phyloP scores from a whole-genome alignment of 2,329 filamentous ascomycete genomes.

The Coleophoma cylindrospora region DNA sequence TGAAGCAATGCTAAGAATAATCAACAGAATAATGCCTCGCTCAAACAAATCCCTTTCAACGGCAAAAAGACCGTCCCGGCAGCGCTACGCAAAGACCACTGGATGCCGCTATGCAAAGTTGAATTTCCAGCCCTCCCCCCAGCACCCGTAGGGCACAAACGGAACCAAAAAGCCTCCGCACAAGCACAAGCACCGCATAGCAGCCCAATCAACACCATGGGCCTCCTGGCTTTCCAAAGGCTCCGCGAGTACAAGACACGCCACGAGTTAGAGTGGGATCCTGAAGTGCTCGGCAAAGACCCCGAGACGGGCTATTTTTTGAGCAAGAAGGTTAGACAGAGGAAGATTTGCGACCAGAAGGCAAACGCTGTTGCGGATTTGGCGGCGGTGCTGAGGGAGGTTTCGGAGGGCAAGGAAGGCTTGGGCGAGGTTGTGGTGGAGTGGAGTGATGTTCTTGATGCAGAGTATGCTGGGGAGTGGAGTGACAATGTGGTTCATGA shows the following conservation, averaged over 20 bases:
- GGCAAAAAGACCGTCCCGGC: conserved; percentile 62
- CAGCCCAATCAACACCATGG: conserved; percentile 29
- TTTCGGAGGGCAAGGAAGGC: conserved; percentile 8
- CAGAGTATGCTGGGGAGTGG: conserved; percentile 31
- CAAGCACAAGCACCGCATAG: not conserved
- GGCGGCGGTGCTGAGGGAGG: conserved; percentile 33
- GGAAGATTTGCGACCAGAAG: conserved; percentile 53
- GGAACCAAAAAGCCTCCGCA: not conserved
- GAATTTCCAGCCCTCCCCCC: conserved; percentile 44
- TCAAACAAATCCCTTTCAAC: conserved; percentile 58
- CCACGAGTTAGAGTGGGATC: conserved; percentile 58
- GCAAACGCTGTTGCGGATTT: conserved; percentile 60
- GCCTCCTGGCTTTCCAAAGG: conserved; percentile 56
- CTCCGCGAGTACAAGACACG: conserved; percentile 59
- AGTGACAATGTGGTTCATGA: conserved; percentile 28
- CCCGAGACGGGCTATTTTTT: conserved; percentile 9
- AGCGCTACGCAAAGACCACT: conserved; percentile 63
- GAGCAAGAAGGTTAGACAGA: conserved; percentile 36
- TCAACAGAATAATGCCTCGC: conserved; percentile 36
- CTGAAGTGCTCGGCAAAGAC: conserved; percentile 33
- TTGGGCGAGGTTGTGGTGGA: conserved; percentile 20
- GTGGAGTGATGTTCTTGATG: conserved; percentile 30
- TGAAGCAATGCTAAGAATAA: no score
- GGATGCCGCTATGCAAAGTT: conserved; percentile 56
- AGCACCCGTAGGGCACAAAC: not conserved